Base-by-base conservation (phyloP, 257 asterid genomes). In the Solanum pinnatisectum region DNA sequence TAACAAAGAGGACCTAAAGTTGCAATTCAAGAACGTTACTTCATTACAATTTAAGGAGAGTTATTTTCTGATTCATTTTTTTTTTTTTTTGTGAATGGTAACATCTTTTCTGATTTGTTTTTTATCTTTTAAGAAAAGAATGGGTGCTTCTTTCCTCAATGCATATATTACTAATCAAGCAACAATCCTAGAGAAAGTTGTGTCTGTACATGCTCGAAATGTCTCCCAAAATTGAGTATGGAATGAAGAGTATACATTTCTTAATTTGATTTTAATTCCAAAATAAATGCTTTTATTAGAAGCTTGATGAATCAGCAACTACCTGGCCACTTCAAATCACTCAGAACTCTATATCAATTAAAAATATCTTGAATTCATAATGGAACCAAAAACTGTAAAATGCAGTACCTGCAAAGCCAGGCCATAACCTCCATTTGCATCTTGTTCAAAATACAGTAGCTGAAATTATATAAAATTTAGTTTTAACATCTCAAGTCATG, bases 381-480 rank as follows among this genome's bases (percentile, higher is more conserved):
- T 10, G 32, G 42, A 49, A 82, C 87, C 39, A 36, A 74, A 60
- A 39, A 7, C 44, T 39, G 23, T 59, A 39, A 88, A 87, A 7
- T 85, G 74, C 60, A 73, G 27, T 93, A 97, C 99, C 99, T 97
- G 99, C 93, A 97, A 94, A 35, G 98, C 99, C 92, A 97, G 88
- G 44, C 99, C 99, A 90, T 96, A 97, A 86, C 99, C 99, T 42
- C 93, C 99, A 91, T 95, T 95, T 88, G 91, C 91, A 88, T 97
- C 99, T 91, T 96, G 98, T 91, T 97, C 99, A 76, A 97, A 97
- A 92, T 93, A 97, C 56, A 97, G 90, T 39, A 94, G 93, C 96
- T 94, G 96, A 89, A 90, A 92, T 87, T 73, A 71, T 49, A 85
- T 2, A 49, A 70, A 88, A 76, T 36, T 79, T 33, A 40, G 27